A percentile compares a stretch with the other conserved stretches of the same genome.
Evolutionary conservation across 176 grass and related monocot genomes (phyloP).

Genomic region (Puya raimondii): DNA sequence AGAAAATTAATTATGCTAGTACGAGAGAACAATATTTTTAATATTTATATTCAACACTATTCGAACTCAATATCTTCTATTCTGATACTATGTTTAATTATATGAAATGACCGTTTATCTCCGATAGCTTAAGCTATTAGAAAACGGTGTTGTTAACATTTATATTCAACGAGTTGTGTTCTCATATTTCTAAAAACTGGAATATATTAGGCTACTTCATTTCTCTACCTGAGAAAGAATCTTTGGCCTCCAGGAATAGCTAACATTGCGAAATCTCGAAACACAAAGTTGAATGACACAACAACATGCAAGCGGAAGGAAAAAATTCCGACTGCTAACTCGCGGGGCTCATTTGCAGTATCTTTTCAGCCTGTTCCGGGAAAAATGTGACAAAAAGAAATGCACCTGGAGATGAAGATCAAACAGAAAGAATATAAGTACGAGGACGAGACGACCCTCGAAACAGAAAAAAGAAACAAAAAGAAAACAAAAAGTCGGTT

Average conservation of each 20-base stretch:
- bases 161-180: no score
- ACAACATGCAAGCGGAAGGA: neutral
- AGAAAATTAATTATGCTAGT: no score
- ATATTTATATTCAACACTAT: no score
- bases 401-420: constrained; percentile 40
- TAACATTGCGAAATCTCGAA: no score
- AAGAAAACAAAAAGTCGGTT: neutral
- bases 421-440: neutral
- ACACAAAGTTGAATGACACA: no score
- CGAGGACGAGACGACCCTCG: neutral
- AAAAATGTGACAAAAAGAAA: constrained; percentile 83
- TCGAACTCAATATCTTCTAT: no score
- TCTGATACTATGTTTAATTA: no score
- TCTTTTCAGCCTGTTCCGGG: constrained; percentile 83
- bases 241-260: constrained; percentile 5
- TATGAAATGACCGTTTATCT: no score
- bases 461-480: neutral
- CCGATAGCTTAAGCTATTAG: no score
- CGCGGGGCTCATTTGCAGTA: constrained; percentile 59
- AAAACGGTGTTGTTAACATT: no score
- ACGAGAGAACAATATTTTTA: no score
- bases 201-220: neutral
- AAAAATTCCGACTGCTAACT: constrained; percentile 30
- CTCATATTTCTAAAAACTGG: no score
- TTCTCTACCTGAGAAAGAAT: constrained; percentile 11